phyloP scores from a whole-genome alignment of 2,329 filamentous ascomycete genomes.

The Pseudogymnoascus destructans region DNA sequence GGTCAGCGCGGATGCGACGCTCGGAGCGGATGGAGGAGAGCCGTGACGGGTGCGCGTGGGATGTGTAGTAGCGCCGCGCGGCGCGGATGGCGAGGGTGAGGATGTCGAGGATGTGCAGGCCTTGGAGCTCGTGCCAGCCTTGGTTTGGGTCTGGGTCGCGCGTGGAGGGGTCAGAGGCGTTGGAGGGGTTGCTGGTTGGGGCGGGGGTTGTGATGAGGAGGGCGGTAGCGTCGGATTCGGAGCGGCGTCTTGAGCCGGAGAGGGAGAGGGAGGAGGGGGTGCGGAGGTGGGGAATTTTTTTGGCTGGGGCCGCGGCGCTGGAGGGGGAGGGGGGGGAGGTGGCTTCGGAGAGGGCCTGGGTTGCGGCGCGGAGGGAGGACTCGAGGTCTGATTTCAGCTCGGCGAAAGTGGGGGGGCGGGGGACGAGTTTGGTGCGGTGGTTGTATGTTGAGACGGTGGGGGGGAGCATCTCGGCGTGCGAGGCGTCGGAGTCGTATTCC shows the following conservation, averaged over 20 bases:
- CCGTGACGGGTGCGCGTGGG: slow-evolving; percentile 75
- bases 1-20: slow-evolving; percentile 67
- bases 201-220: background rate
- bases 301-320: slow-evolving; percentile 11
- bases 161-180: slow-evolving; percentile 14
- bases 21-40: slow-evolving; percentile 81
- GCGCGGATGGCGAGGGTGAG: slow-evolving; percentile 91
- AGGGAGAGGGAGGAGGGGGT: background rate
- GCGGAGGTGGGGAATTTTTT: slow-evolving; percentile 29
- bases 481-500: slow-evolving; percentile 45
- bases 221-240: background rate
- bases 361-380: slow-evolving; percentile 55
- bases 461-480: slow-evolving; percentile 73
- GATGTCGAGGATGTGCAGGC: slow-evolving; percentile 82
- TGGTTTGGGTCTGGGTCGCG: slow-evolving; percentile 31
- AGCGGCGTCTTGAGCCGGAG: slow-evolving; percentile 5
- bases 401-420: slow-evolving; percentile 70
- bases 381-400: slow-evolving; percentile 61
- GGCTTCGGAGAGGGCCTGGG: slow-evolving; percentile 51
- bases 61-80: slow-evolving; percentile 91
- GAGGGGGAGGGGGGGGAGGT: slow-evolving; percentile 20
- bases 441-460: slow-evolving; percentile 95
- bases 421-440: slow-evolving; percentile 65
- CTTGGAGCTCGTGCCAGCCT: slow-evolving; percentile 77
- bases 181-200: background rate